Conservation (phyloP, 352 stramenopile species). For the Halophytophthora polymorphica region DNA sequence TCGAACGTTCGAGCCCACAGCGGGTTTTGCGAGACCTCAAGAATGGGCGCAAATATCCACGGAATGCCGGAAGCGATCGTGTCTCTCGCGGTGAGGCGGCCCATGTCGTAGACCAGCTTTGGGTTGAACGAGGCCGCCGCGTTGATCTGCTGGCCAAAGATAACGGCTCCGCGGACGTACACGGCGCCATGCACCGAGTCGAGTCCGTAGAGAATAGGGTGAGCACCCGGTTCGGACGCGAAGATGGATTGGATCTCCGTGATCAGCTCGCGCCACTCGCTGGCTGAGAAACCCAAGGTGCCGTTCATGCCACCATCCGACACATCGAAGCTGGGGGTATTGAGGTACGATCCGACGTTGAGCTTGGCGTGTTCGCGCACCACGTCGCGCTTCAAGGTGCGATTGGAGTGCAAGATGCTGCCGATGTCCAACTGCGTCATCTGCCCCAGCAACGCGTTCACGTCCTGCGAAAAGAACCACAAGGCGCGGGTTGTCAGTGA, state of each 20-base stretch:
- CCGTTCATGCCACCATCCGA: conserved; percentile 23
- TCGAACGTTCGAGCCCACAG: conserved; percentile 90
- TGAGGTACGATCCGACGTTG: conserved; percentile 89
- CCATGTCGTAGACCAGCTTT: conserved; percentile 57
- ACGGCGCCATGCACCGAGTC: conserved; percentile 90
- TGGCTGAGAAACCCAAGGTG: conserved; percentile 46
- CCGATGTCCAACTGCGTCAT: conserved; percentile 91
- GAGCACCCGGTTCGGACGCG: conserved; percentile 41
- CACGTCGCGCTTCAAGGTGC: conserved; percentile 54
- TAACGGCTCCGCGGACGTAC: conserved; percentile 78
- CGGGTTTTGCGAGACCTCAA: conserved; percentile 84
- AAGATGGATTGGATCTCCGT: conserved; percentile 78
- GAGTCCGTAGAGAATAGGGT: conserved; percentile 84
- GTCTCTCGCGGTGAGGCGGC: conserved; percentile 75
- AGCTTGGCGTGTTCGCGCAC: conserved; percentile 70
- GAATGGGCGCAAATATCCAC: conserved; percentile 91
- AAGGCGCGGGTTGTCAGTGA: not conserved
- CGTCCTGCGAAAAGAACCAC: conserved; percentile 10
- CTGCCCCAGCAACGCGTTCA: conserved; percentile 74
- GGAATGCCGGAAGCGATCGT: conserved; percentile 82
- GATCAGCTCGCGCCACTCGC: conserved; percentile 72
- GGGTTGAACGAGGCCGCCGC: conserved; percentile 87
- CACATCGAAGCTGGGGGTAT: conserved; percentile 46
- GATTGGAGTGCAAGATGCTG: conserved; percentile 64
- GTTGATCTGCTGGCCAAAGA: conserved; percentile 90